Evolutionary conservation across 176 grass and related monocot genomes (phyloP).

Genomic region (Aechmea fasciata): DNA sequence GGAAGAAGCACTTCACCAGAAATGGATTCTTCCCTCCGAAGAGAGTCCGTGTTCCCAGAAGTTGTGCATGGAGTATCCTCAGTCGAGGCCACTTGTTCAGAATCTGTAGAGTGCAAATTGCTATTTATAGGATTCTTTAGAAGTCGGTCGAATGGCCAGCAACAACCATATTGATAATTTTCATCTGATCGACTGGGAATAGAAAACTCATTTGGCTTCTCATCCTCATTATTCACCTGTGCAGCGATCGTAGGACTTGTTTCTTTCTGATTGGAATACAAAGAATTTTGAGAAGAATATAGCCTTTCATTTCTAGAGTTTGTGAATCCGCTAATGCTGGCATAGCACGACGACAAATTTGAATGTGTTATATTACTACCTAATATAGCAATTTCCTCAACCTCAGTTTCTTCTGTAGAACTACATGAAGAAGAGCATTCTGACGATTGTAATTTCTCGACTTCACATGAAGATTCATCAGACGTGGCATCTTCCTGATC

Average conservation of each 20-base stretch:
- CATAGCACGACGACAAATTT: conserved; percentile 22
- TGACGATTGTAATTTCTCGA: conserved; percentile 44
- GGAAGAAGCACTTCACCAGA: conserved; percentile 20
- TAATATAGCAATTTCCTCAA: conserved; percentile 18
- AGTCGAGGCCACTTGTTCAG: conserved; percentile 3
- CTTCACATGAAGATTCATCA: conserved; percentile 51
- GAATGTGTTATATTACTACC: conserved; percentile 27
- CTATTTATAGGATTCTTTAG: conserved; percentile 31
- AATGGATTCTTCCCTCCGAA: conserved; percentile 29
- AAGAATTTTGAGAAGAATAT: conserved; percentile 26
- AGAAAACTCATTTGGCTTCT: conserved; percentile 13
- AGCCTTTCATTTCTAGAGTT: conserved; percentile 28
- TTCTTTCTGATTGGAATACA: conserved; percentile 19
- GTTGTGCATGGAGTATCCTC: conserved; percentile 13
- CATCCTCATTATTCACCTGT: conserved; percentile 23
- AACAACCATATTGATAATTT: conserved; percentile 32
- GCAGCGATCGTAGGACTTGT: conserved; percentile 23
- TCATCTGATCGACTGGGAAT: conserved; percentile 13
- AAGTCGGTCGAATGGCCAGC: conserved; percentile 46
- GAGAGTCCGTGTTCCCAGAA: conserved; percentile 14
- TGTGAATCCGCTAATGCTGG: conserved; percentile 21
- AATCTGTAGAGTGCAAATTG: neutral
- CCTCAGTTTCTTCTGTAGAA: conserved; percentile 55
- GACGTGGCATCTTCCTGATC: conserved; percentile 48
- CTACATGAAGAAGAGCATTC: conserved; percentile 60